Conservation (phyloP, 2,329 filamentous ascomycete species). For the Paraphaeosphaeria minitans region DNA sequence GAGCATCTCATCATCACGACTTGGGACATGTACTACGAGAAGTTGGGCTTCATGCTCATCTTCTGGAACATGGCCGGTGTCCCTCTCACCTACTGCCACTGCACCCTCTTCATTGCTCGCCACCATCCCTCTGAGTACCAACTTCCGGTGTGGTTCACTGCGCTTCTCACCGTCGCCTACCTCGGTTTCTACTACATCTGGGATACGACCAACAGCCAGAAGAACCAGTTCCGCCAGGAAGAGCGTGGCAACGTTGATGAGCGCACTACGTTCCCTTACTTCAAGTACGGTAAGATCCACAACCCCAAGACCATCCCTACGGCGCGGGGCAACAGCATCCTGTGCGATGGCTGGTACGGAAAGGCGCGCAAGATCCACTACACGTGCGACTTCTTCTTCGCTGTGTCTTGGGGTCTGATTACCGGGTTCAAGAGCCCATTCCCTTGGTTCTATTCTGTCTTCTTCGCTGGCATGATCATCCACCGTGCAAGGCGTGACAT, state of each 20-base stretch:
- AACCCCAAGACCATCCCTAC: slow-evolving; percentile 81
- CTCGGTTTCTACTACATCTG: slow-evolving; percentile 87
- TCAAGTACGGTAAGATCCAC: slow-evolving; percentile 83
- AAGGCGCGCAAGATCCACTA: slow-evolving; percentile 82
- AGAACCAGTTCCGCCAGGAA: slow-evolving; percentile 85
- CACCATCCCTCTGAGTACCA: slow-evolving; percentile 78
- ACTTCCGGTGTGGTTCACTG: slow-evolving; percentile 73
- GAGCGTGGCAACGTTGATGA: slow-evolving; percentile 71
- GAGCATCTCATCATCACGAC: slow-evolving; percentile 89
- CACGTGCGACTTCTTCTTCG: slow-evolving; percentile 79
- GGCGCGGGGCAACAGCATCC: slow-evolving; percentile 73
- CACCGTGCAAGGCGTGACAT: slow-evolving; percentile 80
- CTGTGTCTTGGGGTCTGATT: slow-evolving; percentile 77
- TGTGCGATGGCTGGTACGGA: slow-evolving; percentile 81
- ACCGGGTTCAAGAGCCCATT: slow-evolving; percentile 81
- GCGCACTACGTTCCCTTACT: slow-evolving; percentile 83
- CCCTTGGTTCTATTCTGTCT: slow-evolving; percentile 87
- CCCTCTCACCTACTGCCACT: slow-evolving; percentile 90
- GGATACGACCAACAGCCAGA: slow-evolving; percentile 91
- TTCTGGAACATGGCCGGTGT: slow-evolving; percentile 97
- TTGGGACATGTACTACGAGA: slow-evolving; percentile 97
- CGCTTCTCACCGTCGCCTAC: slow-evolving; percentile 70
- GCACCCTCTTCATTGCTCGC: slow-evolving; percentile 86
- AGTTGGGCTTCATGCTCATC: slow-evolving; percentile 96
- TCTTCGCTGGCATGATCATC: slow-evolving; percentile 79